These are phyloP conservation scores for Arachis hypogaea DNA, from an alignment of 306 rosid genomes.

Conservation along the genomic window DNA sequence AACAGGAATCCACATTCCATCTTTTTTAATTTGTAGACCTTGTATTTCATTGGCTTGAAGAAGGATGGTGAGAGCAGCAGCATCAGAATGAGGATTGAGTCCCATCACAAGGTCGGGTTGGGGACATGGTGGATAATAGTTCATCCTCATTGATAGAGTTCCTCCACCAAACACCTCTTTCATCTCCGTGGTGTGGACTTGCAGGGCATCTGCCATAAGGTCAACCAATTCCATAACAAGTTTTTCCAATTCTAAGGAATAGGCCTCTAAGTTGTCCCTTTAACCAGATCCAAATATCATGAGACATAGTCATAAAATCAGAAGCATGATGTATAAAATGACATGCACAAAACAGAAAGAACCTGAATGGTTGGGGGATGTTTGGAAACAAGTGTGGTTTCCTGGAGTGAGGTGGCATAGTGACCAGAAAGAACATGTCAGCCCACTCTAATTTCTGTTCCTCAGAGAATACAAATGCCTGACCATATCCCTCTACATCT, in stretches of 20 bases:
- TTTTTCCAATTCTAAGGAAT: conserved; percentile 10
- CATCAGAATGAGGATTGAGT: conserved; percentile 42
- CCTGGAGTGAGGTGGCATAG: conserved; percentile 43
- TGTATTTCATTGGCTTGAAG: conserved; percentile 37
- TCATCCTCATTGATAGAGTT: conserved; percentile 38
- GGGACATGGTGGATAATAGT: conserved; percentile 51
- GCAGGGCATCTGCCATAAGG: conserved; percentile 38
- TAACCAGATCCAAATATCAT: background rate
- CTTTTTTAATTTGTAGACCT: conserved; percentile 36
- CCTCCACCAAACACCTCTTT: conserved; percentile 32
- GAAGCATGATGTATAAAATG: no score
- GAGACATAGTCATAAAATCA: background rate
- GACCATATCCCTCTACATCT: conserved; percentile 52
- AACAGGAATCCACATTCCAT: conserved; percentile 36
- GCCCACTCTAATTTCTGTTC: conserved; percentile 61
- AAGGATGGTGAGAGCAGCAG: conserved; percentile 33
- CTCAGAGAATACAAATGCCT: conserved; percentile 47
- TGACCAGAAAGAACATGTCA: conserved; percentile 30
- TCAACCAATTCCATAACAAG: conserved; percentile 25
- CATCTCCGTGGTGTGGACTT: conserved; percentile 25
- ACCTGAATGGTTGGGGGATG: conserved; percentile 42
- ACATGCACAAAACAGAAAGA: background rate
- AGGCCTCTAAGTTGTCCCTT: conserved; percentile 34
- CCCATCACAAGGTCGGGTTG: conserved; percentile 40
- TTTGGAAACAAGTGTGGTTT: conserved; percentile 51